Evolutionary conservation across 2,329 filamentous ascomycete genomes (phyloP).

Genomic region (Verticillium nonalfalfae): DNA sequence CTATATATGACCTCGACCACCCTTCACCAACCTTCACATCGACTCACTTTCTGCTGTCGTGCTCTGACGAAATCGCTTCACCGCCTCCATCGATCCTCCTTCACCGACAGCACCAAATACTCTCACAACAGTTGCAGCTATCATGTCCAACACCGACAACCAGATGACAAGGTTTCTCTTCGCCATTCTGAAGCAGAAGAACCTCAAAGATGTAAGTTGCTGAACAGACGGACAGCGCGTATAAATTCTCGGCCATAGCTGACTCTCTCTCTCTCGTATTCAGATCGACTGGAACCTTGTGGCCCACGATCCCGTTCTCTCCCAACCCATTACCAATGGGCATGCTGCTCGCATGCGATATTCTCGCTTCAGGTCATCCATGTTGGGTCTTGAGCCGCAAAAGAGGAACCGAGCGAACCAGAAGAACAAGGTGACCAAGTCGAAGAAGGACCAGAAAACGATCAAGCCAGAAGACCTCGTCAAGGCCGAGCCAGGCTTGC

Average conservation of each 20-base stretch:
- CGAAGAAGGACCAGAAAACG: slow-evolving; percentile 28
- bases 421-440: slow-evolving; percentile 40
- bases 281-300: slow-evolving; percentile 58
- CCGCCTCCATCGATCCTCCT: neutral
- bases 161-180: slow-evolving; percentile 52
- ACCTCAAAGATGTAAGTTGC: slow-evolving; percentile 50
- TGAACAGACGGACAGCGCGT: neutral
- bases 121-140: slow-evolving; percentile 10
- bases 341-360: slow-evolving; percentile 57
- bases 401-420: slow-evolving; percentile 33
- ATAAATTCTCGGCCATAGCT: slow-evolving; percentile 5
- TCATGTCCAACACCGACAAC: slow-evolving; percentile 51
- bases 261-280: slow-evolving; percentile 9
- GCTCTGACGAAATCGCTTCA: slow-evolving; percentile 10
- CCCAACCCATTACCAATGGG: slow-evolving; percentile 50
- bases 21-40: slow-evolving; percentile 36
- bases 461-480: slow-evolving; percentile 25
- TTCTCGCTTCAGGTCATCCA: slow-evolving; percentile 41
- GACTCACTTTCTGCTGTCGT: slow-evolving; percentile 29
- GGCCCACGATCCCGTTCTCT: slow-evolving; percentile 45
- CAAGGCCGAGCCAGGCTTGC: slow-evolving; percentile 31
- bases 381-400: slow-evolving; percentile 41
- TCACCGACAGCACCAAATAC: slow-evolving; percentile 1
- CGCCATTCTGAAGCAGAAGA: slow-evolving; percentile 54
- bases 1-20: slow-evolving; percentile 30